These are phyloP conservation scores for Chloromonas sp. DNA, from an alignment of 163 green algal species.

Conservation along the genomic window DNA sequence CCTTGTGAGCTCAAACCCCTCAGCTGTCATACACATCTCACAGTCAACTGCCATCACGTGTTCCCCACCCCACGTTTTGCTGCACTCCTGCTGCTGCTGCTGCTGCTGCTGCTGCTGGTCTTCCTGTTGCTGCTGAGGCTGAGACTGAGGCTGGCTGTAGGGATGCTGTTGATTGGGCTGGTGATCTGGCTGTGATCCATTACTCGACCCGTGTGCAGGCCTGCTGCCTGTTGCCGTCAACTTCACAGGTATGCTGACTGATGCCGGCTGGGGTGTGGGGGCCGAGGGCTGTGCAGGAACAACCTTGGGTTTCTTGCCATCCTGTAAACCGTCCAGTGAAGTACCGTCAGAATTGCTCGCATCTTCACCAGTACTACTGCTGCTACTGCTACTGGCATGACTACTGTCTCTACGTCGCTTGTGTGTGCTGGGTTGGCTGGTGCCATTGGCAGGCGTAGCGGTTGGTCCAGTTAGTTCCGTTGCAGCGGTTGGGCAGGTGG, in stretches of 20 bases:
- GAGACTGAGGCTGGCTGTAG: neutral
- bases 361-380: conserved; percentile 3
- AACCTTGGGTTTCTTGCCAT: too few species aligned
- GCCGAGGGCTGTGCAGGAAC: too few species aligned
- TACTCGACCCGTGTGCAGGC: neutral
- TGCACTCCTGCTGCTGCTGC: neutral
- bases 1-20: conserved; percentile 71
- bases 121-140: neutral
- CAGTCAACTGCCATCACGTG: conserved; percentile 64
- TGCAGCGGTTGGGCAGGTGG: neutral
- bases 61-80: neutral
- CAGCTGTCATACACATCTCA: conserved; percentile 82
- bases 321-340: too few species aligned
- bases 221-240: neutral
- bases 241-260: neutral
- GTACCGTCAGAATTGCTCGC: neutral
- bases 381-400: conserved; percentile 7
- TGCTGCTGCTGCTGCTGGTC: neutral
- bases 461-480: neutral
- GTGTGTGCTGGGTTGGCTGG: neutral
- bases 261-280: neutral
- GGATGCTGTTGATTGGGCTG: neutral
- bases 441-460: neutral
- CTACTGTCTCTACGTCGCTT: neutral
- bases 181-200: neutral